Conservation (phyloP, 2,329 filamentous ascomycete species). For the Rhinocladiella mackenziei region DNA sequence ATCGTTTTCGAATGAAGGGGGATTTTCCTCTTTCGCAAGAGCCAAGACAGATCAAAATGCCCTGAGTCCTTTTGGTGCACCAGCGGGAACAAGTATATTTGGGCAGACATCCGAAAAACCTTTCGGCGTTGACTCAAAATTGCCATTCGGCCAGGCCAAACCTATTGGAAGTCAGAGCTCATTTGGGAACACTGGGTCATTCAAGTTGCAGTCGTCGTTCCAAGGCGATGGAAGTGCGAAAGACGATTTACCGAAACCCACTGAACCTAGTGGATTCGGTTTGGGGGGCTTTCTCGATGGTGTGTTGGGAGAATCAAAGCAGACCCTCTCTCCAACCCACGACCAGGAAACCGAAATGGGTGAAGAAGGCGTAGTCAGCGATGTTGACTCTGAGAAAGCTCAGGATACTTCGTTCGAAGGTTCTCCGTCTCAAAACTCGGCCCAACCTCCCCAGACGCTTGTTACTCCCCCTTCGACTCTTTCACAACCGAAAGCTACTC, state of each 20-base stretch:
- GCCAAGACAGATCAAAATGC: constrained; percentile 17
- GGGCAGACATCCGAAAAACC: constrained; percentile 25
- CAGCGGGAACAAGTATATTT: constrained; percentile 30
- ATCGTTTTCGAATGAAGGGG: constrained; percentile 30
- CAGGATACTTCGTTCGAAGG: constrained; percentile 7
- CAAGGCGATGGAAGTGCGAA: constrained; percentile 41
- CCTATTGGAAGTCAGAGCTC: constrained; percentile 12
- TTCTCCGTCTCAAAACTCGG: constrained; percentile 7
- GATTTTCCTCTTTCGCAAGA: constrained; percentile 27
- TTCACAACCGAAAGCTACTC: constrained; percentile 26
- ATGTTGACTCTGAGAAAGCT: constrained; percentile 17
- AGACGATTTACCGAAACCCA: constrained; percentile 40
- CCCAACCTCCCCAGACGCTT: constrained; percentile 15
- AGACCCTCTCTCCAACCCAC: constrained; percentile 23
- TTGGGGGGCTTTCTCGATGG: constrained; percentile 40
- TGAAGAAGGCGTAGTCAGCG: constrained; percentile 21
- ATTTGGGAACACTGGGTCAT: constrained; percentile 32
- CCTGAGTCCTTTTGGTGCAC: constrained; percentile 32
- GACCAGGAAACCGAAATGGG: constrained; percentile 32
- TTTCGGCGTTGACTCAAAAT: no score
- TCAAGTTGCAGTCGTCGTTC: constrained; percentile 44
- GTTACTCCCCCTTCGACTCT: constrained; percentile 29
- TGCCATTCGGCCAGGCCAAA: no score
- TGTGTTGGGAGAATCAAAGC: constrained; percentile 34
- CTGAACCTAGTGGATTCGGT: constrained; percentile 35